Percentiles rank a stretch among this genome's conserved stretches.
These are phyloP conservation scores for Echinosphaeria canescens DNA, from an alignment of 2,329 filamentous ascomycete species.

Conservation along the genomic window DNA sequence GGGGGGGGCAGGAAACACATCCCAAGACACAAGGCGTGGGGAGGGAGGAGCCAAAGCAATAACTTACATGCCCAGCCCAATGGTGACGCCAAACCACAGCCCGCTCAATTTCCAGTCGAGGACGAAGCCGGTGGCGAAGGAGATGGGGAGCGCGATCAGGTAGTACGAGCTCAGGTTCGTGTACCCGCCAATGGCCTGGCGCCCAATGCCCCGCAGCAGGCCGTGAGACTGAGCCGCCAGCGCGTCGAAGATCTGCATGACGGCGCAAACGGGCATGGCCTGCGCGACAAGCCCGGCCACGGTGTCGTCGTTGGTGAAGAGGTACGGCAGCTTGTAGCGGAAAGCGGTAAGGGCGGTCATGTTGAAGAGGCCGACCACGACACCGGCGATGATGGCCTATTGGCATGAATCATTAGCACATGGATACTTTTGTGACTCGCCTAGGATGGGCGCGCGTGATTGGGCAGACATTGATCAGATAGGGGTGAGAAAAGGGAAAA, in stretches of 20 bases:
- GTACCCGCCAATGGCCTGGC: constrained; percentile 51
- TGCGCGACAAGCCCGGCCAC: constrained; percentile 30
- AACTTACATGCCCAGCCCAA: constrained; percentile 28
- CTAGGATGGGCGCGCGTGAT: too few relatives aligned
- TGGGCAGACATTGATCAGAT: neutral
- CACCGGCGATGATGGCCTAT: constrained; percentile 6
- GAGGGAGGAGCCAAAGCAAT: neutral
- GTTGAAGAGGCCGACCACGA: constrained; percentile 33
- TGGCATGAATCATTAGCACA: too few relatives aligned
- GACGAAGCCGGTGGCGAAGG: constrained; percentile 43
- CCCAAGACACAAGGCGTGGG: constrained; percentile 1
- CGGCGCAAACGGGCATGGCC: constrained; percentile 43
- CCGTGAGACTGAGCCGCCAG: constrained; percentile 45
- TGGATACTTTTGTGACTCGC: too few relatives aligned
- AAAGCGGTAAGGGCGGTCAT: constrained; percentile 34
- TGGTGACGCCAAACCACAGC: constrained; percentile 41
- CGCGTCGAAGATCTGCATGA: constrained; percentile 53
- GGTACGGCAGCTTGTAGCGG: constrained; percentile 34
- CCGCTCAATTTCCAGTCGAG: constrained; percentile 42
- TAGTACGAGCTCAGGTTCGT: constrained; percentile 55
- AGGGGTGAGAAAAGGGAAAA: neutral
- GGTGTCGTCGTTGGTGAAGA: constrained; percentile 35
- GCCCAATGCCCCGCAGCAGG: constrained; percentile 44
- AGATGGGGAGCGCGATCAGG: constrained; percentile 46
- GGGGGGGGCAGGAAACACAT: too few relatives aligned